Base-by-base conservation (phyloP, 2,329 filamentous ascomycete species). In the Aspergillus brasiliensis region DNA sequence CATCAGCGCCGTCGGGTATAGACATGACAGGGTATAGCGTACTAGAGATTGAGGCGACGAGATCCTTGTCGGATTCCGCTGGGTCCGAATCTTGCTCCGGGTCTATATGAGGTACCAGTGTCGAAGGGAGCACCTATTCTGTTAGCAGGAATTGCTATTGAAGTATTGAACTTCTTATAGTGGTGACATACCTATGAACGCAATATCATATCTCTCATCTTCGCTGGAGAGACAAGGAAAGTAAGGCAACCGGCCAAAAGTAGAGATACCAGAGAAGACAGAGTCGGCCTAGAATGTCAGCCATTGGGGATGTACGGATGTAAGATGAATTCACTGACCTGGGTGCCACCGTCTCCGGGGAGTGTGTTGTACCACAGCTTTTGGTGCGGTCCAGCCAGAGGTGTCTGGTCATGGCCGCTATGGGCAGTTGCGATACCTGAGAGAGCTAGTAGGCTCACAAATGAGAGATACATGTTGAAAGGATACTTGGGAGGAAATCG, bases 1-100 rank as follows among this genome's bases (percentile, higher is more conserved):
- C 71, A 72, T 78, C 71, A 65, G 8, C 38, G 27, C 17, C 28
- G 42, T 15, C 34, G 5, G 10, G 10, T 13, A 17, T 38, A 13
- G 47, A 42, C 51, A 65, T 71, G 69, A 69, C 65, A 63, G 61
- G n/a, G 17, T n/a, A 51, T 54, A 37, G 83, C 88, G 70, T 88
- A 93, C 90, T 95, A 95, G 59, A 95, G 87, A 79, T 94, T 95
- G 66, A 95, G 84, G 66, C 91, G 86, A 71, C 91, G 88, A 72
- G 91, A 94, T 78, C 91, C 91, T 82, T 95, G 91, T 73, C 91
- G 86, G 69, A 95, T 94, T 51, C 91, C 91, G 31, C 88, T 91
- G 8, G 92, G 91, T 0, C 91, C 91, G 67, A 96, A 96, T 37
- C 91, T 86, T 61, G 91, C 91, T 65, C 91, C 91, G 3, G 91